Evolutionary conservation across 805 yeast genomes (phyloP).

Genomic region (Yamadazyma insecticola): DNA sequence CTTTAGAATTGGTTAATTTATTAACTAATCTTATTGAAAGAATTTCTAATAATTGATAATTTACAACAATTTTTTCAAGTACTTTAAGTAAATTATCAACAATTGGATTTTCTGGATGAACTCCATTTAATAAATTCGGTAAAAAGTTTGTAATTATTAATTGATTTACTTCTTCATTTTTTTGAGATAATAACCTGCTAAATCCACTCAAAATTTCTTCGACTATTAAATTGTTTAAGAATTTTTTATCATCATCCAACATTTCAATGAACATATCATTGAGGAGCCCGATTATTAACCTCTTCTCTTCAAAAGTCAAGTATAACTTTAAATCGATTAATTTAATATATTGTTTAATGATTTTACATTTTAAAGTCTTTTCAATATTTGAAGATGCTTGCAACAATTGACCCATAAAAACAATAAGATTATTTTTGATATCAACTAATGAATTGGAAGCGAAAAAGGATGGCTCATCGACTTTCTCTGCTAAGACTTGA

Average conservation of each 20-base stretch:
- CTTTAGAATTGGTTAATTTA: slow-evolving; percentile 18
- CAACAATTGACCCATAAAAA: slow-evolving; percentile 63
- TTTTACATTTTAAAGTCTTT: slow-evolving; percentile 60
- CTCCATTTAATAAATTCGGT: slow-evolving; percentile 16
- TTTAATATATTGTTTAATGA: slow-evolving; percentile 60
- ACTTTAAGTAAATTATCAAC: slow-evolving; percentile 19
- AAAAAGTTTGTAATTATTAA: slow-evolving; percentile 22
- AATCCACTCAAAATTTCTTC: slow-evolving; percentile 54
- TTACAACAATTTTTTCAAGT: slow-evolving; percentile 17
- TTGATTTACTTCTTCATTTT: slow-evolving; percentile 9
- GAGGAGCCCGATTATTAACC: slow-evolving; percentile 59
- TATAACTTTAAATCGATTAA: slow-evolving; percentile 47
- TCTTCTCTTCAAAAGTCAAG: slow-evolving; percentile 51
- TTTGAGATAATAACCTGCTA: slow-evolving; percentile 28
- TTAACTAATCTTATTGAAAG: slow-evolving; percentile 41
- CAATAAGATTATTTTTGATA: slow-evolving; percentile 64
- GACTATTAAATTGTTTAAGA: slow-evolving; percentile 46
- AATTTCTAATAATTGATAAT: slow-evolving; percentile 40
- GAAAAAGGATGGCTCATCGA: slow-evolving; percentile 9
- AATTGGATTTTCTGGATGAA: slow-evolving; percentile 16
- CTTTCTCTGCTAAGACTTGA: slow-evolving; percentile 14
- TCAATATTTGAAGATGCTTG: slow-evolving; percentile 65
- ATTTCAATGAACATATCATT: slow-evolving; percentile 46
- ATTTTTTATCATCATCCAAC: slow-evolving; percentile 34
- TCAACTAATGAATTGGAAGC: slow-evolving; percentile 33